Evolutionary conservation across 139 green algal genomes (phyloP).

Genomic region (Chlorella sp.): DNA sequence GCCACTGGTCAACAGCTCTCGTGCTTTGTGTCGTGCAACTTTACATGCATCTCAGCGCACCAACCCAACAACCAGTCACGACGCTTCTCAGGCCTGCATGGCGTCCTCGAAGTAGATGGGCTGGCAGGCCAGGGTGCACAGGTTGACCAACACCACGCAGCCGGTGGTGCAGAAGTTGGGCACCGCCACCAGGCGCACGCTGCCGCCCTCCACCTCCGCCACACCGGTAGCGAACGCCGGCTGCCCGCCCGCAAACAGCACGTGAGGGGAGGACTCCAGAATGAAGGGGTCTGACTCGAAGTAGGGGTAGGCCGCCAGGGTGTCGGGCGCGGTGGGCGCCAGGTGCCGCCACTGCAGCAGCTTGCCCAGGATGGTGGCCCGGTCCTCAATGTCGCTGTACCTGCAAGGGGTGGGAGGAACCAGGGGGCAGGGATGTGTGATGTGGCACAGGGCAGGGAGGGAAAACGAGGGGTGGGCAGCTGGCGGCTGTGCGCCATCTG

Average conservation of each 20-base stretch:
- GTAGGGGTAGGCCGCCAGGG: conserved; percentile 94
- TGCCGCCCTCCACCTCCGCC: conserved; percentile 46
- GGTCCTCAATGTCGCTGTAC: conserved; percentile 59
- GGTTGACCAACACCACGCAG: conserved; percentile 86
- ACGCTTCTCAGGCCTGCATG: background rate
- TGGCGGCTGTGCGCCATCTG: too few species aligned
- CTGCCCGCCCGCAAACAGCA: conserved; percentile 96
- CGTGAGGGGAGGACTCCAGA: conserved; percentile 81
- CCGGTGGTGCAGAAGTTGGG: conserved; percentile 79
- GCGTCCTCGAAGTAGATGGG: conserved; percentile 71
- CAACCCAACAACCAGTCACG: background rate
- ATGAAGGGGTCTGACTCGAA: conserved; percentile 93
- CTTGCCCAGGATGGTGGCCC: conserved; percentile 71
- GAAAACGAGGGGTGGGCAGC: too few species aligned
- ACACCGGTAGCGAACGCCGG: conserved; percentile 71
- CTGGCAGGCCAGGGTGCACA: conserved; percentile 80
- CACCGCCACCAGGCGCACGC: conserved; percentile 75
- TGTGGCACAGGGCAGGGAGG: too few species aligned
- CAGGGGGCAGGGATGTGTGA: too few species aligned
- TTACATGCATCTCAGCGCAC: too few species aligned
- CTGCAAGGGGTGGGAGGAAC: background rate
- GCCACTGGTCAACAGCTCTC: too few species aligned
- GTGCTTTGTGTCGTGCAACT: too few species aligned
- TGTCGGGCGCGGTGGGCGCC: conserved; percentile 96
- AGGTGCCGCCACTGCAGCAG: conserved; percentile 90